Evolutionary conservation across 352 stramenopile species (phyloP).

Genomic region (Phytophthora megakarya): DNA sequence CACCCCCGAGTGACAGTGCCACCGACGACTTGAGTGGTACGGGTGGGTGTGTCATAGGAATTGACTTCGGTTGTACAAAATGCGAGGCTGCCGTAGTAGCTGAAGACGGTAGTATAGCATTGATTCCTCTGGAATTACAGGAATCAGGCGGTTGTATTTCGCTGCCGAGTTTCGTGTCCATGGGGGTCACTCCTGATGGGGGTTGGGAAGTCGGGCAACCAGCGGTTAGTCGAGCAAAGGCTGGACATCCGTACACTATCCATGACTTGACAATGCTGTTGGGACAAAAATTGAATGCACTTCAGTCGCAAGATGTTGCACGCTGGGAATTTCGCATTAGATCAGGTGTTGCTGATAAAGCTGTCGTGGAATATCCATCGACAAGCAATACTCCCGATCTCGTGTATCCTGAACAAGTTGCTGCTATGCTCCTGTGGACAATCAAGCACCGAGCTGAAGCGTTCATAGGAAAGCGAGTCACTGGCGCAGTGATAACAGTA

Average conservation of each 20-base stretch:
- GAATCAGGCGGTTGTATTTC: slow-evolving; percentile 21
- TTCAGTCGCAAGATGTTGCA: slow-evolving; percentile 16
- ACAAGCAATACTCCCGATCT: slow-evolving; percentile 7
- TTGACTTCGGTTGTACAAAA: slow-evolving; percentile 38
- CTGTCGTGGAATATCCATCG: slow-evolving; percentile 31
- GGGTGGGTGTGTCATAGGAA: slow-evolving; percentile 22
- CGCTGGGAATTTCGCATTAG: slow-evolving; percentile 46
- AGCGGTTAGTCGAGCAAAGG: slow-evolving; percentile 24
- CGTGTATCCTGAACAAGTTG: slow-evolving; percentile 50
- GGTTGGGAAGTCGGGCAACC: slow-evolving; percentile 31
- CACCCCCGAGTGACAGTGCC: slow-evolving; percentile 4
- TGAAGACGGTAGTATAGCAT: slow-evolving; percentile 11
- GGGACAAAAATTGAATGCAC: slow-evolving; percentile 29
- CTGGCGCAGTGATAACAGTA: slow-evolving; percentile 34
- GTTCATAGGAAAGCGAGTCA: slow-evolving; percentile 21
- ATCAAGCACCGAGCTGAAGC: slow-evolving; percentile 45
- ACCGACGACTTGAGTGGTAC: not conserved
- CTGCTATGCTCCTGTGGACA: slow-evolving; percentile 42
- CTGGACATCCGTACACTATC: slow-evolving; percentile 36
- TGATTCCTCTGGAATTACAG: slow-evolving; percentile 29
- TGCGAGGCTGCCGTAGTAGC: slow-evolving; percentile 30
- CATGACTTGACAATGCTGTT: slow-evolving; percentile 38
- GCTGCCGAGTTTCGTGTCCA: slow-evolving; percentile 27
- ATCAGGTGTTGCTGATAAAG: slow-evolving; percentile 36
- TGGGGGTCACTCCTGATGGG: slow-evolving; percentile 5